A percentile compares a stretch with the other conserved stretches of the same genome.
These are phyloP conservation scores for Phoenix dactylifera DNA, from an alignment of 176 grass and related monocot species.

Conservation along the genomic window DNA sequence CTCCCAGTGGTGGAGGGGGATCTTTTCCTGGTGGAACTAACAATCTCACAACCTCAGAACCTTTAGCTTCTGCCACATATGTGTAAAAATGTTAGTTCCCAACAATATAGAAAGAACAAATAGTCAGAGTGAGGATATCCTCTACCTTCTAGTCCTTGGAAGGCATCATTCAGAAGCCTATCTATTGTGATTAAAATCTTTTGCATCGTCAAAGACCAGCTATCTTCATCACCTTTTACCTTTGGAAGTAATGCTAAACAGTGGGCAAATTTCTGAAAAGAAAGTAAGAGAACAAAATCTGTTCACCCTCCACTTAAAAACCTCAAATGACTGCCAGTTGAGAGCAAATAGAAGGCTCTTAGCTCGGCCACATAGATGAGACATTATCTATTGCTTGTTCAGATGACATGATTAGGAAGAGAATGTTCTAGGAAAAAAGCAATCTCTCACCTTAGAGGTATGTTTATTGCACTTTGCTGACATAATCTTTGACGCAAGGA, in stretches of 20 bases:
- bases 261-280: constrained; percentile 41
- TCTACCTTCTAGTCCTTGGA: constrained; percentile 66
- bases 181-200: constrained; percentile 64
- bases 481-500: constrained; percentile 49
- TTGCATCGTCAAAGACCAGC: constrained; percentile 70
- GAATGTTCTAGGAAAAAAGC: neutral
- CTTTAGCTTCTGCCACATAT: constrained; percentile 44
- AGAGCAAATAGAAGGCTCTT: neutral
- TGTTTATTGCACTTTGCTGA: constrained; percentile 37
- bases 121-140: too few relatives aligned
- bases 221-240: constrained; percentile 51
- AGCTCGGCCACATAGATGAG: too few relatives aligned
- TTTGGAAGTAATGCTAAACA: constrained; percentile 63
- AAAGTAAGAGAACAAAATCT: constrained; percentile 8
- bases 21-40: constrained; percentile 73
- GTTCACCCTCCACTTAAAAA: neutral
- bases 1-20: constrained; percentile 40
- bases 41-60: constrained; percentile 53
- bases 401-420: neutral
- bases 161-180: constrained; percentile 65
- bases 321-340: neutral
- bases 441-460: constrained; percentile 48
- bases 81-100: too few relatives aligned
- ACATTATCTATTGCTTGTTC: too few relatives aligned
- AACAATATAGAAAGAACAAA: too few relatives aligned